A percentile compares a stretch with the other conserved stretches of the same genome.
Conservation (phyloP, 1,139 yeast species). For the Meyerozyma carpophila region DNA sequence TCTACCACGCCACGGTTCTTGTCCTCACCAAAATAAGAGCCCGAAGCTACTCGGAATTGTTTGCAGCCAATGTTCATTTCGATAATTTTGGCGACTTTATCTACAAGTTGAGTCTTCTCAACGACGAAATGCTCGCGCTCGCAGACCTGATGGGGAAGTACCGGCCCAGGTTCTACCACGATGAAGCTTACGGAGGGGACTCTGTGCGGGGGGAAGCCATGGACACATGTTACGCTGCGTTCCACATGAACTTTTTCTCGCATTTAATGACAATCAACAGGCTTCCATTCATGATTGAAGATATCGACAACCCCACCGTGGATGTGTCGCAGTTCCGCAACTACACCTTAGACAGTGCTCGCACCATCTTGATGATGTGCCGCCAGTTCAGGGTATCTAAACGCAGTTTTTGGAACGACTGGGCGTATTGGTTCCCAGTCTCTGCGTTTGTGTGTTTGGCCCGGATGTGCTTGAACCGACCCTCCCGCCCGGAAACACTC, state of each 20-base stretch:
- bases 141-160: constrained; percentile 3
- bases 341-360: constrained; percentile 27
- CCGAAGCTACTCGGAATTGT: constrained; percentile 8
- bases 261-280: constrained; percentile 35
- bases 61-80: constrained; percentile 8
- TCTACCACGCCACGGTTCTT: not conserved
- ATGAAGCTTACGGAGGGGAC: not conserved
- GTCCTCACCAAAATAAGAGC: constrained; percentile 5
- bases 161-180: constrained; percentile 8
- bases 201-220: not conserved
- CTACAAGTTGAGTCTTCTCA: constrained; percentile 7
- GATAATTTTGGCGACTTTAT: constrained; percentile 3
- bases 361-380: constrained; percentile 28
- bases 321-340: constrained; percentile 18
- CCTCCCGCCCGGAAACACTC: constrained; percentile 21
- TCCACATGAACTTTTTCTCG: constrained; percentile 26
- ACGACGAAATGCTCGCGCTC: constrained; percentile 6
- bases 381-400: constrained; percentile 13
- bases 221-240: constrained; percentile 13
- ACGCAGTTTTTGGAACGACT: constrained; percentile 18
- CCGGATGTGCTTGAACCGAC: constrained; percentile 28
- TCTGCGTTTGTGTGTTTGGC: constrained; percentile 29
- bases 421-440: constrained; percentile 30
- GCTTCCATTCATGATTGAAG: constrained; percentile 20
- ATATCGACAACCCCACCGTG: constrained; percentile 11